These are phyloP conservation scores for Crucihimalaya himalaica DNA, from an alignment of 345 rosid genomes.

Conservation along the genomic window DNA sequence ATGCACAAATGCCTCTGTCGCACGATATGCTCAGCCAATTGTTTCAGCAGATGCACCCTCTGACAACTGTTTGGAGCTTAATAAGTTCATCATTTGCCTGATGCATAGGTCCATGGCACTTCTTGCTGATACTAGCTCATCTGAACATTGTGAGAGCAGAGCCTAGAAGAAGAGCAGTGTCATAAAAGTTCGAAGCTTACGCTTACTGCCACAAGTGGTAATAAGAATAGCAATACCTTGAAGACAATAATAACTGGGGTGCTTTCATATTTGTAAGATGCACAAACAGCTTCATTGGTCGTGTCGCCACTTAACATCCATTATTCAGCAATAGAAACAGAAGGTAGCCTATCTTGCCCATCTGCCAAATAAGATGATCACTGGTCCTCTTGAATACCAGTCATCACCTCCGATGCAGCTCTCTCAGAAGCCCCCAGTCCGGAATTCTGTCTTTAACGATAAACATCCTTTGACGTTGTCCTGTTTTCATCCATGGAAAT, in stretches of 20 bases:
- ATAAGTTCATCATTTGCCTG: constrained; percentile 79
- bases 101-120: constrained; percentile 78
- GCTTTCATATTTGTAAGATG: constrained; percentile 87
- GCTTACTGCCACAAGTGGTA: constrained; percentile 1
- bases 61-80: constrained; percentile 79
- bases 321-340: constrained; percentile 88
- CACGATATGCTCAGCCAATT: constrained; percentile 88
- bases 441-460: constrained; percentile 86
- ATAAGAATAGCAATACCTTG: constrained; percentile 59
- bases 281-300: constrained; percentile 70
- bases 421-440: constrained; percentile 79
- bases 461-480: constrained; percentile 70
- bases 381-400: constrained; percentile 87
- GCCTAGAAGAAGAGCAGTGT: constrained; percentile 59
- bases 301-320: constrained; percentile 91
- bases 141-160: constrained; percentile 83
- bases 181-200: constrained; percentile 2
- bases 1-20: constrained; percentile 90
- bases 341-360: constrained; percentile 86
- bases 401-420: constrained; percentile 95
- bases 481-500: constrained; percentile 91
- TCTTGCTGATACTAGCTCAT: constrained; percentile 87
- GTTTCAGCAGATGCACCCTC: constrained; percentile 89
- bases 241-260: constrained; percentile 90
- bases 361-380: constrained; percentile 61